Evolutionary conservation across 1,284 basidiomycete genomes (phyloP).

Genomic region (Trichosporon inkin): DNA sequence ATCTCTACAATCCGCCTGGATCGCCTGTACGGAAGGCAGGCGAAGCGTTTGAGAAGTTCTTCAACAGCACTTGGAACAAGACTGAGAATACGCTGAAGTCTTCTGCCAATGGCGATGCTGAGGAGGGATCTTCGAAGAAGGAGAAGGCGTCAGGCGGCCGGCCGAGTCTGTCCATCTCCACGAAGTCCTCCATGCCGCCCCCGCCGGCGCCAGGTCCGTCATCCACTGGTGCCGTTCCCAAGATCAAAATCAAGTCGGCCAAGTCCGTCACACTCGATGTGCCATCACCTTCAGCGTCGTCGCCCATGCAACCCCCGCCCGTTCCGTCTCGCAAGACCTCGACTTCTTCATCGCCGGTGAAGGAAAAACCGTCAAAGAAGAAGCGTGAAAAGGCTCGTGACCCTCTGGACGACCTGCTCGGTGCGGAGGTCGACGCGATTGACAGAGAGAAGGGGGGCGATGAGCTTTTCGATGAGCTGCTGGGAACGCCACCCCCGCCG

Average conservation of each 20-base stretch:
- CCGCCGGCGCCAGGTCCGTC: conserved; percentile 15
- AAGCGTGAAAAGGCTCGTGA: conserved; percentile 15
- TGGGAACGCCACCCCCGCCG: conserved; percentile 26
- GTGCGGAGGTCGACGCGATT: conserved; percentile 47
- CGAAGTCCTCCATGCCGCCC: conserved; percentile 18
- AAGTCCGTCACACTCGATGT: conserved; percentile 31
- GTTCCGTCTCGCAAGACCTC: conserved; percentile 24
- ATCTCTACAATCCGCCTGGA: conserved; percentile 72
- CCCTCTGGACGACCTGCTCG: conserved; percentile 43
- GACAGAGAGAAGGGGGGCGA: conserved; percentile 21
- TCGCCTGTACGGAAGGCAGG: conserved; percentile 75
- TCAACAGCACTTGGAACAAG: conserved; percentile 56
- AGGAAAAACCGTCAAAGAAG: conserved; percentile 9
- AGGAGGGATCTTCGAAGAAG: background rate
- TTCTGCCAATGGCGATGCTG: conserved; percentile 1
- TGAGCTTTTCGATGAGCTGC: conserved; percentile 31
- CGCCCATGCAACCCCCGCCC: conserved; percentile 46
- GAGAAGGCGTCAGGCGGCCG: background rate
- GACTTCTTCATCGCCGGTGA: conserved; percentile 13
- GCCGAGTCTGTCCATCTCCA: conserved; percentile 2
- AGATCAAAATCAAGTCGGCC: conserved; percentile 38
- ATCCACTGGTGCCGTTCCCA: conserved; percentile 12
- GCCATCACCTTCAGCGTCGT: conserved; percentile 7
- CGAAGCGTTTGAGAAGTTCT: conserved; percentile 70
- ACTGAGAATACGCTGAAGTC: conserved; percentile 42